A percentile compares a stretch with the other conserved stretches of the same genome.
These are phyloP conservation scores for Saccharomyces paradoxus DNA, from an alignment of 805 yeast genomes.

Conservation along the genomic window DNA sequence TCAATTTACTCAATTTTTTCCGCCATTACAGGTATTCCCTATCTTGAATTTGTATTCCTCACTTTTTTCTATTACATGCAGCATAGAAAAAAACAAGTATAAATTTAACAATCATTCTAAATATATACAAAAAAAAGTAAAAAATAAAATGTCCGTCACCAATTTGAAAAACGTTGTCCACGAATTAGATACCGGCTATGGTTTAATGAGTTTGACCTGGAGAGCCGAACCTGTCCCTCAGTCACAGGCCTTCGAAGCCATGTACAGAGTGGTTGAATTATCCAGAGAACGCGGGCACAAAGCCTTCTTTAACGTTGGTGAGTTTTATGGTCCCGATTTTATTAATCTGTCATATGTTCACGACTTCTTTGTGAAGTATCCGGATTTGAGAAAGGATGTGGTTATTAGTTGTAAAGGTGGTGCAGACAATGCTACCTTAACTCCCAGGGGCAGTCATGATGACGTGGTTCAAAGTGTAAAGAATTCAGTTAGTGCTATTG, in stretches of 20 bases:
- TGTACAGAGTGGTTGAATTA: conserved; percentile 43
- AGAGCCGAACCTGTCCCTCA: conserved; percentile 46
- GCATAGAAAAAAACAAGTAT: not conserved
- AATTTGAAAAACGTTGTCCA: conserved; percentile 15
- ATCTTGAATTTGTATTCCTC: not conserved
- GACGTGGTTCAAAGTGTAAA: conserved; percentile 42
- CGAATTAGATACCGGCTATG: conserved; percentile 44
- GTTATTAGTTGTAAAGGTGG: conserved; percentile 67
- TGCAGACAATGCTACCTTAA: conserved; percentile 28
- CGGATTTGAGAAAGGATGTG: conserved; percentile 48
- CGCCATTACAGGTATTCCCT: not conserved
- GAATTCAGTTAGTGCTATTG: conserved; percentile 33
- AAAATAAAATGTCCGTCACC: conserved; percentile 14
- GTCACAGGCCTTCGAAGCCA: conserved; percentile 44
- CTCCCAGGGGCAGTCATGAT: conserved; percentile 46
- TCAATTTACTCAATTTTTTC: not conserved
- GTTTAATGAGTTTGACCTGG: conserved; percentile 80
- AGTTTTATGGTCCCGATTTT: conserved; percentile 57
- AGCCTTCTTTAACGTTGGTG: conserved; percentile 65
- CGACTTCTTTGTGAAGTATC: conserved; percentile 49
- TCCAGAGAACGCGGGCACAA: conserved; percentile 28
- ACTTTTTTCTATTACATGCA: not conserved
- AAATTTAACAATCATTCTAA: not conserved
- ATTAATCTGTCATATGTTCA: conserved; percentile 50
- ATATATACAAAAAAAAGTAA: not conserved